These are phyloP conservation scores for Neurospora sp. DNA, from an alignment of 495 filamentous ascomycete species.

Conservation along the genomic window DNA sequence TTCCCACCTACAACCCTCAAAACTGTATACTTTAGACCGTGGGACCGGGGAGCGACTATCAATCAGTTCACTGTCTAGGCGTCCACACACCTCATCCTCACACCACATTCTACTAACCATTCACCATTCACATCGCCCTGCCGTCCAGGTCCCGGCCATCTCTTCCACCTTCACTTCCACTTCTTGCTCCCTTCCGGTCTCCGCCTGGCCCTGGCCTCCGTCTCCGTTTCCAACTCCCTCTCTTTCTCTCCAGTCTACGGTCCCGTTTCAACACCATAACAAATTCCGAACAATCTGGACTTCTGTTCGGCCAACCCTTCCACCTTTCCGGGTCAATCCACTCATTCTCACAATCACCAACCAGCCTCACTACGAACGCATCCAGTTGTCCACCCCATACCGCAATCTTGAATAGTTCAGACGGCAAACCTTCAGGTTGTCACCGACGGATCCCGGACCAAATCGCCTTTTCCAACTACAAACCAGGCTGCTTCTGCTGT, in stretches of 20 bases:
- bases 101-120: constrained; percentile 9
- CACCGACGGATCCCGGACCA: not conserved
- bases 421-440: not conserved
- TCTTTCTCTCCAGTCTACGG: constrained; percentile 1
- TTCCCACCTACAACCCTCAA: not conserved
- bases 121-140: constrained; percentile 10
- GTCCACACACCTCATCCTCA: constrained; percentile 9
- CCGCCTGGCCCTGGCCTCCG: not conserved
- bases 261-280: not conserved
- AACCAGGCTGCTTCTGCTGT: not conserved
- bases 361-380: not conserved
- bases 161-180: constrained; percentile 8
- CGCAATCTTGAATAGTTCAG: not conserved
- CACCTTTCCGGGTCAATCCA: not conserved
- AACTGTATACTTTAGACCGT: not conserved
- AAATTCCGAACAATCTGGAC: not conserved
- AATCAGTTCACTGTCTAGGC: not conserved
- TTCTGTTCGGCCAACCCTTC: not conserved
- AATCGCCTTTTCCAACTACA: not conserved
- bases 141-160: constrained; percentile 12
- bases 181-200: not conserved
- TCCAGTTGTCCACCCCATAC: not conserved
- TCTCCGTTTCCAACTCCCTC: constrained; percentile 3
- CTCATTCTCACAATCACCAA: not conserved
- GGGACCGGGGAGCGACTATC: not conserved